Base-by-base conservation (phyloP, 495 filamentous ascomycete genomes). In the Rhizodiscina lignyota region DNA sequence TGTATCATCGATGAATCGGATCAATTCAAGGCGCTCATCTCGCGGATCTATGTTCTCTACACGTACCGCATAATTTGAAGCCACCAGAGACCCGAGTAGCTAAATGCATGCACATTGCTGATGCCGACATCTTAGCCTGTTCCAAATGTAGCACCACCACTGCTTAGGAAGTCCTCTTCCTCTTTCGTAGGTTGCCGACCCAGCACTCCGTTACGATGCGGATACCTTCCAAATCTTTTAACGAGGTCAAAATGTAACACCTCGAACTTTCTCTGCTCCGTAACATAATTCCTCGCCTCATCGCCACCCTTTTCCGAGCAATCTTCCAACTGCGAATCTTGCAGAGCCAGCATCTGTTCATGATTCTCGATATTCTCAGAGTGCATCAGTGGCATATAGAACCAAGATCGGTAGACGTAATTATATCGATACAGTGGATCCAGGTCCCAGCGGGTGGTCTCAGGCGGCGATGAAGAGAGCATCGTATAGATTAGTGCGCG, bases 361-460 rank as follows among this genome's bases (percentile, higher is more conserved):
- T 64, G 61, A 24, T 53, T 43, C 17, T 33, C 41, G 2, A 50
- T 35, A 13, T 54, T 34, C 41, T 68, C 64, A 1, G 55, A 59
- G 41, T 68, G 64, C 45, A 49, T 47, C 2, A 67, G 39, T 3
- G 64, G 62, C 27, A 66, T 32, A 30, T 50, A 51, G 36, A 63
- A 55, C 64, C 64, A 67, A 5, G 44, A 27, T 2, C 53, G 47
- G 23, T 49, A 45, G 30, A 30, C 4, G 24, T 35, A n/a, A 19
- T 30, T 6, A 27, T 34, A 29, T 28, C 37, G 32, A 41, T 37
- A 48, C 6, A 24, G 31, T 1, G 44, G 43, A 18, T 47, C 34
- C 3, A 45, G 21, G 19, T 50, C 47, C 12, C 32, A 28, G 17
- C 47, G 43, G 1, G 39, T 31, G 17, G 32, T 17, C 21, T 43